phyloP scores from a whole-genome alignment of 305 asterid genomes.

The Caryopteris hybrid region DNA sequence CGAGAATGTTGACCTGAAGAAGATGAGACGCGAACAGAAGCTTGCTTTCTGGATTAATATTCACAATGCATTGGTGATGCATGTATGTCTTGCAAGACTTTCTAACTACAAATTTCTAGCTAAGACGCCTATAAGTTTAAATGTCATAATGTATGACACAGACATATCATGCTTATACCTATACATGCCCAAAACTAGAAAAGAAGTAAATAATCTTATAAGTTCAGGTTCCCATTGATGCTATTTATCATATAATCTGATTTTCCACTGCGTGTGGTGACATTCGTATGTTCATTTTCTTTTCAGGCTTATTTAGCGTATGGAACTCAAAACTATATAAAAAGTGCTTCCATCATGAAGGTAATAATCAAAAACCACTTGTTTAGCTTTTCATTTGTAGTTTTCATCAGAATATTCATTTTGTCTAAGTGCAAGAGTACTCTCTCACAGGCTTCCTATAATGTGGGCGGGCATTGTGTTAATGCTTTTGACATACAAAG shows the following conservation, averaged over 20 bases:
- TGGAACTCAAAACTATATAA: constrained; percentile 70
- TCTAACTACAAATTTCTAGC: not conserved
- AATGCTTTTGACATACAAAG: constrained; percentile 76
- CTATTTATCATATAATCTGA: not conserved
- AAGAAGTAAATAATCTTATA: not conserved
- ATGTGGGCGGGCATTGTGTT: constrained; percentile 75
- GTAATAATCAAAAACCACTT: constrained; percentile 27
- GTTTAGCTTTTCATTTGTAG: not conserved
- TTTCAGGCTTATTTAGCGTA: constrained; percentile 88
- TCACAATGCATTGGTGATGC: constrained; percentile 87
- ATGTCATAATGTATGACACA: not conserved
- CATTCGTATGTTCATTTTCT: not conserved
- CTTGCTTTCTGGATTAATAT: constrained; percentile 76
- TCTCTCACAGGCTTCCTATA: constrained; percentile 66
- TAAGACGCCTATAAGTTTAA: not conserved
- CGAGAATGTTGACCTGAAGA: constrained; percentile 68
- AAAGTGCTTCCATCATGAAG: constrained; percentile 59
- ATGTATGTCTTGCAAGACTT: constrained; percentile 38
- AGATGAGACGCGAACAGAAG: constrained; percentile 77
- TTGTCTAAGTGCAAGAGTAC: not conserved
- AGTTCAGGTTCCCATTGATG: not conserved
- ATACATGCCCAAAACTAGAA: too few species aligned
- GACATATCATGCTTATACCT: not conserved
- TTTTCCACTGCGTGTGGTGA: not conserved
- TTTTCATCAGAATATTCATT: constrained; percentile 18